Evolutionary conservation across 192 early-diverging fungal genomes (phyloP).

Genomic region (Coemansia sp.): DNA sequence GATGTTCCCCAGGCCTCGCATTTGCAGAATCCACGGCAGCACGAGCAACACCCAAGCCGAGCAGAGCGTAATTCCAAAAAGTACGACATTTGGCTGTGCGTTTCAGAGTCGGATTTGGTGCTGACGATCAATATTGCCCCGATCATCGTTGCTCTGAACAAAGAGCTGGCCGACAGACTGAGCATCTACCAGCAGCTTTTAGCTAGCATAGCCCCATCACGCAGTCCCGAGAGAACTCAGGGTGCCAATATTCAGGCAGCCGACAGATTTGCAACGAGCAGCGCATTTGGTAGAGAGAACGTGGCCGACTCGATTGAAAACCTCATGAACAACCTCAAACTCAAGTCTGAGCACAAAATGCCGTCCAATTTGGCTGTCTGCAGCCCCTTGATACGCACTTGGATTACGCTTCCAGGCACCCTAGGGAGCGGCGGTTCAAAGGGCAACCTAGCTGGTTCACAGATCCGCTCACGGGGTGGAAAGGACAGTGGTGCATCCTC

Average conservation of each 20-base stretch:
- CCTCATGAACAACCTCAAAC: slow-evolving; percentile 38
- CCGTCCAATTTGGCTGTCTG: slow-evolving; percentile 43
- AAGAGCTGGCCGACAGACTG: slow-evolving; percentile 40
- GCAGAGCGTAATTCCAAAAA: slow-evolving; percentile 6
- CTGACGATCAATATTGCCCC: slow-evolving; percentile 41
- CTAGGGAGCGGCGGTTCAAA: not conserved
- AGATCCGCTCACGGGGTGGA: slow-evolving; percentile 6
- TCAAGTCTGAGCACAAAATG: slow-evolving; percentile 21
- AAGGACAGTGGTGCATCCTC: slow-evolving; percentile 11
- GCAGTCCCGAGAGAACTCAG: no score
- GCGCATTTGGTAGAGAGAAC: slow-evolving; percentile 3
- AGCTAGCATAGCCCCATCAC: slow-evolving; percentile 8
- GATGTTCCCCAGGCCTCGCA: not conserved
- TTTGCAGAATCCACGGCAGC: no score
- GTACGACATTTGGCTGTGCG: slow-evolving; percentile 41
- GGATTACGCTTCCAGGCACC: slow-evolving; percentile 41
- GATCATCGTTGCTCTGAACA: slow-evolving; percentile 26
- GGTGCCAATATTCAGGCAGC: no score
- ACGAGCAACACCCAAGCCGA: not conserved
- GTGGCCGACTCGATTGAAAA: slow-evolving; percentile 35
- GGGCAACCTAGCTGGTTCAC: not conserved
- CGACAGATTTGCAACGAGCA: not conserved
- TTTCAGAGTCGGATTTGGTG: slow-evolving; percentile 15
- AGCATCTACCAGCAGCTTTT: slow-evolving; percentile 24
- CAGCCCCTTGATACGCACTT: slow-evolving; percentile 45